Conservation (phyloP, 345 rosid species). For the Adansonia digitata region DNA sequence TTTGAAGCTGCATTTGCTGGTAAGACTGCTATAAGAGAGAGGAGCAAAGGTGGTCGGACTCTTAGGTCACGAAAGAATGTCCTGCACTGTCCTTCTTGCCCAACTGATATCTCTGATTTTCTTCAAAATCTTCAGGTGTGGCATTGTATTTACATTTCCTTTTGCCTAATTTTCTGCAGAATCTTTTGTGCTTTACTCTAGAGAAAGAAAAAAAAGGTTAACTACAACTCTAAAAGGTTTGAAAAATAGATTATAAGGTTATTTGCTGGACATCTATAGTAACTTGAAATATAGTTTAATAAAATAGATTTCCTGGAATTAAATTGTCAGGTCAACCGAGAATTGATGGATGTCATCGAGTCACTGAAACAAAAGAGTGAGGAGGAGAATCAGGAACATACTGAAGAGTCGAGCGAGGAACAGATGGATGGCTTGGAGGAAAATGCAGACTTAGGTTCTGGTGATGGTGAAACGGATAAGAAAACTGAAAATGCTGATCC, state of each 20-base stretch:
- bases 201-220: background rate
- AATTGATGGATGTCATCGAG: constrained; percentile 55
- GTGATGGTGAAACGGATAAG: background rate
- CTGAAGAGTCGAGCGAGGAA: background rate
- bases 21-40: constrained; percentile 35
- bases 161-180: background rate
- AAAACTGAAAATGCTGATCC: background rate
- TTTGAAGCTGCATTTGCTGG: constrained; percentile 50
- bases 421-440: background rate
- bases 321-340: constrained; percentile 56
- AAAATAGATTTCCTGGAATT: background rate
- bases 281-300: background rate
- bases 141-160: background rate
- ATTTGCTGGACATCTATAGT: background rate
- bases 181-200: background rate
- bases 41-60: constrained; percentile 44
- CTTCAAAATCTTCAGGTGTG: constrained; percentile 41
- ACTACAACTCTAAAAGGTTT: background rate
- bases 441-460: background rate
- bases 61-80: constrained; percentile 46
- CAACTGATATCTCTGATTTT: constrained; percentile 44
- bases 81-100: constrained; percentile 49
- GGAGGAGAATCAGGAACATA: background rate
- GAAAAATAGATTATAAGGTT: background rate
- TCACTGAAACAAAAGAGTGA: constrained; percentile 8